A percentile compares a stretch with the other conserved stretches of the same genome.
Conservation (phyloP, 129 eudicot genomes). For the Cynara cardunculus region DNA sequence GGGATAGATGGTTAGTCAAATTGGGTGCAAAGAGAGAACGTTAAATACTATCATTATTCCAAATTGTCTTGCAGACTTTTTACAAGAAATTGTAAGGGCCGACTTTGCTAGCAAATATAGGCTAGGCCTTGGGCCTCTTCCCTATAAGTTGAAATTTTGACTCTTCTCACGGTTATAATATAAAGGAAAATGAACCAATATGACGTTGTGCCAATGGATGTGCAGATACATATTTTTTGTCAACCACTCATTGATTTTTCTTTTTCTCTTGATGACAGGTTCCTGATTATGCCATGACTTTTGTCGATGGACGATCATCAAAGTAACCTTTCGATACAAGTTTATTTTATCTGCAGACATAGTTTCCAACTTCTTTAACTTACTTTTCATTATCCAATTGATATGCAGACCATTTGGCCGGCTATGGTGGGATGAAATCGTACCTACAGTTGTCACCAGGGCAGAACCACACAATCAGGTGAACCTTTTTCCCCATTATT, state of each 20-base stretch:
- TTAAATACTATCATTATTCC: no score
- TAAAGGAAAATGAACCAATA: no score
- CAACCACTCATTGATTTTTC: neutral
- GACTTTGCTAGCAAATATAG: no score
- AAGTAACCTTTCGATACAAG: neutral
- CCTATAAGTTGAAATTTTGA: no score
- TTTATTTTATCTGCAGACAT: neutral
- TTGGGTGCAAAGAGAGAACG: no score
- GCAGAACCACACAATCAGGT: conserved; percentile 94
- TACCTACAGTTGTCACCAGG: conserved; percentile 81
- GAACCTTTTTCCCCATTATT: conserved; percentile 1
- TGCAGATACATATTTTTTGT: neutral
- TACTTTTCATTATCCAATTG: neutral
- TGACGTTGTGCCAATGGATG: no score
- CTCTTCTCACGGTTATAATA: no score
- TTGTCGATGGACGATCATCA: conserved; percentile 52
- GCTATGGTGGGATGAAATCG: conserved; percentile 91
- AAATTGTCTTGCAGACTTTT: no score
- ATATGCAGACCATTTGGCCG: conserved; percentile 75
- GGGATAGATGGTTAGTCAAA: no score
- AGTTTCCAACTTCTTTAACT: neutral
- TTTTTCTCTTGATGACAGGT: conserved; percentile 37
- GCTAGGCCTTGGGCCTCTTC: no score
- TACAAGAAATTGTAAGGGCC: no score
- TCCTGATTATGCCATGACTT: conserved; percentile 77